A percentile compares a stretch with the other conserved stretches of the same genome.
Evolutionary conservation across 257 asterid species (phyloP).

Genomic region (Rehmannia glutinosa): DNA sequence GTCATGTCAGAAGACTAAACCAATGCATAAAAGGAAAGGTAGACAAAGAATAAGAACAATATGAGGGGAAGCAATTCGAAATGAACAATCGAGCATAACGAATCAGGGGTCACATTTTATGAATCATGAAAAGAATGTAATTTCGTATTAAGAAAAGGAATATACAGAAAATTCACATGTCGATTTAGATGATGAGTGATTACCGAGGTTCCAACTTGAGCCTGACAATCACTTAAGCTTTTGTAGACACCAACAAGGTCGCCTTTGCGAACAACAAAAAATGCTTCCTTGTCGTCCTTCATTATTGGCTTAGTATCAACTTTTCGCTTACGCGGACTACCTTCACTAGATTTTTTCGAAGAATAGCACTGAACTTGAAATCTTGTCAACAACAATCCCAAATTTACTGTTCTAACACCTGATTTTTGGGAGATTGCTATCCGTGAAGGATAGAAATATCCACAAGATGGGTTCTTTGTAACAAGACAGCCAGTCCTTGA

Average conservation of each 20-base stretch:
- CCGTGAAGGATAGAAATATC: conserved; percentile 34
- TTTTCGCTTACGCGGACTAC: conserved; percentile 35
- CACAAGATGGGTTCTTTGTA: conserved; percentile 33
- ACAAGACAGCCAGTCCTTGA: conserved; percentile 37
- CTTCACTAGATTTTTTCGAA: conserved; percentile 39
- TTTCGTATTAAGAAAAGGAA: background rate
- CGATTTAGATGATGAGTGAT: conserved; percentile 10
- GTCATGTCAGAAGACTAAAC: no score
- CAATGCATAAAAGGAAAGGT: no score
- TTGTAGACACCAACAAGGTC: conserved; percentile 86
- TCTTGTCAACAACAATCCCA: conserved; percentile 29
- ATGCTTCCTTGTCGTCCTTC: conserved; percentile 87
- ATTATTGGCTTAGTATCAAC: conserved; percentile 30
- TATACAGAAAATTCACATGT: conserved; percentile 10
- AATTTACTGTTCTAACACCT: conserved; percentile 38
- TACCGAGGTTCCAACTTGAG: conserved; percentile 98
- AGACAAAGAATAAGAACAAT: background rate
- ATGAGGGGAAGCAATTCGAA: background rate
- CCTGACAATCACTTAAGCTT: conserved; percentile 86
- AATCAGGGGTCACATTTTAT: background rate
- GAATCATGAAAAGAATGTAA: background rate
- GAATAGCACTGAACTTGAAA: conserved; percentile 49
- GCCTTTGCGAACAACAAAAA: conserved; percentile 96
- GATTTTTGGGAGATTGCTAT: conserved; percentile 32
- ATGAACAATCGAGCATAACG: background rate